These are phyloP conservation scores for Solanum medicagineum DNA, from an alignment of 257 asterid genomes.

Conservation along the genomic window DNA sequence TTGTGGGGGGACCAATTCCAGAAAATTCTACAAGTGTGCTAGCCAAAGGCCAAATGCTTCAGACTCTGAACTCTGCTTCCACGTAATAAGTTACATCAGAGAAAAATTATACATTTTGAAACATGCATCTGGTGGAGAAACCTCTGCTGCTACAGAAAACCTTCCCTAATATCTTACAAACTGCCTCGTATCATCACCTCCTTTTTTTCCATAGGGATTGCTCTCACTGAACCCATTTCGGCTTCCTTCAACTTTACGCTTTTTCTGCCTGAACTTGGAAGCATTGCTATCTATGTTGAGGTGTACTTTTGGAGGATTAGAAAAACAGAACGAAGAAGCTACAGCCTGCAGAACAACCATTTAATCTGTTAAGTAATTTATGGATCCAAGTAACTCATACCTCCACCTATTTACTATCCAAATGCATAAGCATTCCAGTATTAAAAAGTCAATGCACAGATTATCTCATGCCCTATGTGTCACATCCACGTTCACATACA, in stretches of 20 bases:
- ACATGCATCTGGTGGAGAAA: not conserved
- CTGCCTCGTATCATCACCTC: slow-evolving; percentile 27
- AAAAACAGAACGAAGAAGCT: slow-evolving; percentile 85
- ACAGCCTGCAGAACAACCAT: slow-evolving; percentile 48
- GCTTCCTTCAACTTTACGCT: slow-evolving; percentile 27
- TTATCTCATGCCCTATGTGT: not conserved
- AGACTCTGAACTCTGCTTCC: not conserved
- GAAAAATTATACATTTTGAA: not conserved
- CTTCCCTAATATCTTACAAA: slow-evolving; percentile 47
- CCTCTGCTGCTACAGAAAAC: not conserved
- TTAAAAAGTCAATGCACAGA: not conserved
- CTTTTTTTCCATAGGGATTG: slow-evolving; percentile 67
- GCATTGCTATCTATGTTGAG: slow-evolving; percentile 74
- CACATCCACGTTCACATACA: not conserved
- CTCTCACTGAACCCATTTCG: slow-evolving; percentile 52
- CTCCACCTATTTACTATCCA: not conserved
- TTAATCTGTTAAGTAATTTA: not conserved
- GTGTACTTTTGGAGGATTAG: slow-evolving; percentile 66
- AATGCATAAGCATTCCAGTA: not conserved
- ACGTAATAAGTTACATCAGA: not conserved
- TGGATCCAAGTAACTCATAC: not conserved
- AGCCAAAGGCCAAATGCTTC: not conserved
- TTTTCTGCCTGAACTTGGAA: slow-evolving; percentile 62
- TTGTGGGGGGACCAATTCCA: not conserved
- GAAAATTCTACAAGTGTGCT: not conserved